These are phyloP conservation scores for Euphrasia arctica DNA, from an alignment of 305 asterid species.

Conservation along the genomic window DNA sequence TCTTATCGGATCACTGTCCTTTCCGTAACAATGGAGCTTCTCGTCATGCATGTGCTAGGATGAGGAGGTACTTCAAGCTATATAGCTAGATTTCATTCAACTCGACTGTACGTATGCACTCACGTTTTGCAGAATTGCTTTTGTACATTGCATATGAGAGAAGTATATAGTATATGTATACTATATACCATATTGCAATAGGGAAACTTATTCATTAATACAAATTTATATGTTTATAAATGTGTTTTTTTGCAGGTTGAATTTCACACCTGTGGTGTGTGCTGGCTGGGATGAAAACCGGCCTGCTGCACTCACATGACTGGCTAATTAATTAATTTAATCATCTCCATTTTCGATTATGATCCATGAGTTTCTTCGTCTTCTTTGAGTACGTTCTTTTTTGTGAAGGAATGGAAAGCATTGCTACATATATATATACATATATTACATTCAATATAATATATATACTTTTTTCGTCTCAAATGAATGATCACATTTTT, in stretches of 20 bases:
- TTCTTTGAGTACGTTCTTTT: slow-evolving; percentile 10
- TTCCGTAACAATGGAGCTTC: slow-evolving; percentile 50
- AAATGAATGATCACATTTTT: no score
- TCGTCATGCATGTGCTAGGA: slow-evolving; percentile 22
- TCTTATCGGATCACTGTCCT: slow-evolving; percentile 49
- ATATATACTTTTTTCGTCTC: no score
- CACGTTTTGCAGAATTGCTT: no score
- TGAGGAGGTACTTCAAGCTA: slow-evolving; percentile 37
- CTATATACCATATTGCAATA: no score
- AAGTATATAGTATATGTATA: no score
- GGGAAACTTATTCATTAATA: no score
- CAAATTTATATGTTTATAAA: no score
- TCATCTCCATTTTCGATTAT: slow-evolving; percentile 20
- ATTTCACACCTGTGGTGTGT: no score
- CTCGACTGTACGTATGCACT: neutral
- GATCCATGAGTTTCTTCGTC: neutral
- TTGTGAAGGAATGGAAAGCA: slow-evolving; percentile 15
- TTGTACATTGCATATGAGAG: no score
- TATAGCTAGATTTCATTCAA: neutral
- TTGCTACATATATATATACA: no score
- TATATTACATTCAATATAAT: no score
- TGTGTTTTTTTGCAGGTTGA: neutral
- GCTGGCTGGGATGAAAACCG: slow-evolving; percentile 9
- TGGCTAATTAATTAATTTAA: slow-evolving; percentile 21
- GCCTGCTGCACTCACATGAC: slow-evolving; percentile 4